Evolutionary conservation across 1,284 basidiomycete genomes (phyloP).

Genomic region (Sporisorium iseilematis-ciliati): DNA sequence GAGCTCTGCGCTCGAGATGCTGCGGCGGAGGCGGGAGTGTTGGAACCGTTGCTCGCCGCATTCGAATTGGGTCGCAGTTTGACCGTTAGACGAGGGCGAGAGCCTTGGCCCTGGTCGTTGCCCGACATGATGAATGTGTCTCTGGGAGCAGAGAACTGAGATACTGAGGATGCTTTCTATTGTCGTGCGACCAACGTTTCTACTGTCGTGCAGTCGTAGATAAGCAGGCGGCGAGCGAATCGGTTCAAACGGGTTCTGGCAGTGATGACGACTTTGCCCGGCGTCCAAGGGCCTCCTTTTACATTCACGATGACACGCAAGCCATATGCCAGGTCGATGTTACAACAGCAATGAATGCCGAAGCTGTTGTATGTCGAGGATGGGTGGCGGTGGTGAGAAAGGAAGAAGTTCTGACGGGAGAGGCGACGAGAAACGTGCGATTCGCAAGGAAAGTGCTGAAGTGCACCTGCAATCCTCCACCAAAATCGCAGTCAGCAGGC

Average conservation of each 20-base stretch:
- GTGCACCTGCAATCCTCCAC: constrained; percentile 1
- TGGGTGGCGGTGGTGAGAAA: constrained; percentile 10
- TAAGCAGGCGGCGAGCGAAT: neutral
- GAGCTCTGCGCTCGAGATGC: constrained; percentile 38
- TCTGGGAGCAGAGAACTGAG: neutral
- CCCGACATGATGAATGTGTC: constrained; percentile 10
- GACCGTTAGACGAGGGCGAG: constrained; percentile 45
- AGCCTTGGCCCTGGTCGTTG: constrained; percentile 25
- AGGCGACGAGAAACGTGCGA: neutral
- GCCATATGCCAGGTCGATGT: neutral
- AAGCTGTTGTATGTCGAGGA: constrained; percentile 4
- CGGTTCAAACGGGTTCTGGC: neutral
- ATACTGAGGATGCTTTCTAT: neutral
- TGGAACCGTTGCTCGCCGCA: constrained; percentile 24
- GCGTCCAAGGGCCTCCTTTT: constrained; percentile 3
- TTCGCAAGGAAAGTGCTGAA: too few relatives aligned
- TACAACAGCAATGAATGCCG: neutral
- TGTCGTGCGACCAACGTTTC: too few relatives aligned
- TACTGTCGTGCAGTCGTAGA: too few relatives aligned
- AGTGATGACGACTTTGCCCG: constrained; percentile 1
- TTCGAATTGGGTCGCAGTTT: constrained; percentile 42
- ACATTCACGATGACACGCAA: constrained; percentile 3
- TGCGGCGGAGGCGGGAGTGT: constrained; percentile 27
- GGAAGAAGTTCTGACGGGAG: constrained; percentile 1
- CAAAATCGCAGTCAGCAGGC: neutral